Conservation (phyloP, 805 yeast genomes). For the Candida bentonensis region DNA sequence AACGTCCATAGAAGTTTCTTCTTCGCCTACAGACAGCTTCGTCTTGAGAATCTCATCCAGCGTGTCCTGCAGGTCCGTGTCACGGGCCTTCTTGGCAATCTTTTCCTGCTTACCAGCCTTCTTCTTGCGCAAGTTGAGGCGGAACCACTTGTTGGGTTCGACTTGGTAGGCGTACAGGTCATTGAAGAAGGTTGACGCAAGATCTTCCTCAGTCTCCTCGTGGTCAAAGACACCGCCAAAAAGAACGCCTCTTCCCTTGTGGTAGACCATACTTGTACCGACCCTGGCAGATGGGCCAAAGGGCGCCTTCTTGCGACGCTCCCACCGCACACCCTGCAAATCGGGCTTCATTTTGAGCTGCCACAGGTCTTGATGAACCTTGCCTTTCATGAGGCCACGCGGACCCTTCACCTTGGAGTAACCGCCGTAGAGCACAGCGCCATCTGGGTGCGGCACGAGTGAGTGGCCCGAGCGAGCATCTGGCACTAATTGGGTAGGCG, state of each 20-base stretch:
- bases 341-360: constrained; percentile 74
- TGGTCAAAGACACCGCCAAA: constrained; percentile 95
- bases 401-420: constrained; percentile 80
- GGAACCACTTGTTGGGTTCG: constrained; percentile 82
- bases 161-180: constrained; percentile 68
- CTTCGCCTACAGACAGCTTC: constrained; percentile 21
- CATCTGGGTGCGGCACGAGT: constrained; percentile 60
- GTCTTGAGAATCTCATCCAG: constrained; percentile 33
- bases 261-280: constrained; percentile 83
- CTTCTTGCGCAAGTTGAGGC: constrained; percentile 50
- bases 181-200: constrained; percentile 75
- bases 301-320: constrained; percentile 78
- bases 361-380: constrained; percentile 80
- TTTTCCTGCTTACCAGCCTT: constrained; percentile 29
- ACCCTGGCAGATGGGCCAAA: constrained; percentile 86
- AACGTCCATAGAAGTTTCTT: constrained; percentile 24
- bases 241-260: constrained; percentile 80
- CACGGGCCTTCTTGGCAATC: constrained; percentile 31
- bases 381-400: constrained; percentile 82
- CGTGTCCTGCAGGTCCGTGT: constrained; percentile 70
- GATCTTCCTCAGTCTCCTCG: constrained; percentile 87
- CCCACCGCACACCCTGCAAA: constrained; percentile 67
- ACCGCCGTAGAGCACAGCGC: constrained; percentile 84
- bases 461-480: constrained; percentile 94
- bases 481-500: constrained; percentile 65